Evolutionary conservation across 805 yeast species (phyloP), one percentile per base, ranked within the genome.

Genomic region (Suhomyces emberorum): DNA sequence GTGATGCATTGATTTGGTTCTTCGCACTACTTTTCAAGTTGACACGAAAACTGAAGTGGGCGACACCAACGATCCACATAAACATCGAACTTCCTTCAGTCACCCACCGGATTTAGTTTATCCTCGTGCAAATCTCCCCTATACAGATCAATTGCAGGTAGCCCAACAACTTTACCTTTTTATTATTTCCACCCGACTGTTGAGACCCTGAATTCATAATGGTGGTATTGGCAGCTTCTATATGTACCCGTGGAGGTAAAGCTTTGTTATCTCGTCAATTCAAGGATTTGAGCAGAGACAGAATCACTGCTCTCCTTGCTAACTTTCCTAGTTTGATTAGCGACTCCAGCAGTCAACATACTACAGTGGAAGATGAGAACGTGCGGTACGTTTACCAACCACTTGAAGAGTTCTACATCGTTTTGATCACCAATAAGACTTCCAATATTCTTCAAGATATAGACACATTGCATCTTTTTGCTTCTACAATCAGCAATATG

Each of bases 351-450:
- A 74, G 82, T 28, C 96, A 88, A 65, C 95, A 89, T 60, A 91
- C 98, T 32, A 84, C 95, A 8, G 93, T 88, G 21, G 98, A 93
- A 61, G 95, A 86, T 56, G 95, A 84, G 35, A 79, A 79, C 48
- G 93, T 87, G 26, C 80, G 99, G 61, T 93, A 87, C 57, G 93
- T 93, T 35, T 93, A 88, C 63, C 96, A 88, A 63, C 97, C 98
- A 32, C 75, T 93, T 57, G 98, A 93, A 58, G 96, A 88, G 48
- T 79, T 87, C 39, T 91, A 87, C 61, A 82, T 93, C 54, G 89
- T 95, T 28, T 69, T 93, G 51, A 82, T 93, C 57, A 91, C 98
- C 39, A 91, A 88, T 64, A 79, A 85, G 46, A 85, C 83, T 49
- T 86, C 96, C 20, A 93, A 93, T 57, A 91, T 93, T 43, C 70